phyloP scores from a whole-genome alignment of 2,329 filamentous ascomycete genomes.

The Apiospora pterosperma region DNA sequence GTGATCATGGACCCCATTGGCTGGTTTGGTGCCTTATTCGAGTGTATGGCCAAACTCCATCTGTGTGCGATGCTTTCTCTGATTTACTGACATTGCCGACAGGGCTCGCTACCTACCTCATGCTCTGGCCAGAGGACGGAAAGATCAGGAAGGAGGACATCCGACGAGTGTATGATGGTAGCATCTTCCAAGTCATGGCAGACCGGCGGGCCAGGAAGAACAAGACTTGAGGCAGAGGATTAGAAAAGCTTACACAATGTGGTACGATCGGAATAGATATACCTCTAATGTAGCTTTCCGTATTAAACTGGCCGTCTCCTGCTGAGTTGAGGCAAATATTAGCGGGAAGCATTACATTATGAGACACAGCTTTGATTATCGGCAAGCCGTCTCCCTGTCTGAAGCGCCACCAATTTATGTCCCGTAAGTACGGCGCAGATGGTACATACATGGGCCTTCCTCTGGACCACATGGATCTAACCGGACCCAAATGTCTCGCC shows the following conservation, averaged over 20 bases:
- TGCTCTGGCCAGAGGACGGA: conserved; percentile 54
- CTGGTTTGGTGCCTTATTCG: conserved; percentile 18
- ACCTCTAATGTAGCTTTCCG: no score
- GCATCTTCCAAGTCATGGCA: conserved; percentile 43
- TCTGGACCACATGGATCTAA: no score
- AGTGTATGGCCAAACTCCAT: conserved; percentile 25
- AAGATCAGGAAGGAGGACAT: conserved; percentile 56
- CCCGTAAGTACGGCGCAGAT: no score
- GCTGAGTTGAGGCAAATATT: no score
- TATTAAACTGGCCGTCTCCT: no score
- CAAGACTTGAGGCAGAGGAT: neutral
- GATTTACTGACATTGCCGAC: neutral
- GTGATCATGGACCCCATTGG: conserved; percentile 40
- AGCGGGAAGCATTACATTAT: no score
- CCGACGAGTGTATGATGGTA: conserved; percentile 48
- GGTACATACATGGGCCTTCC: no score
- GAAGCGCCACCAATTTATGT: no score
- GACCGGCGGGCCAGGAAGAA: conserved; percentile 16
- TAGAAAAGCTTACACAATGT: neutral
- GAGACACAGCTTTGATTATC: no score
- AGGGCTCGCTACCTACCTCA: conserved; percentile 39
- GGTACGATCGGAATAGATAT: neutral
- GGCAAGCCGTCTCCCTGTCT: no score
- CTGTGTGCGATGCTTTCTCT: conserved; percentile 24
- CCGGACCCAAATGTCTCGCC: conserved; percentile 18